Evolutionary conservation across 2,329 filamentous ascomycete species (phyloP).

Genomic region (Chaetomium globosum): DNA sequence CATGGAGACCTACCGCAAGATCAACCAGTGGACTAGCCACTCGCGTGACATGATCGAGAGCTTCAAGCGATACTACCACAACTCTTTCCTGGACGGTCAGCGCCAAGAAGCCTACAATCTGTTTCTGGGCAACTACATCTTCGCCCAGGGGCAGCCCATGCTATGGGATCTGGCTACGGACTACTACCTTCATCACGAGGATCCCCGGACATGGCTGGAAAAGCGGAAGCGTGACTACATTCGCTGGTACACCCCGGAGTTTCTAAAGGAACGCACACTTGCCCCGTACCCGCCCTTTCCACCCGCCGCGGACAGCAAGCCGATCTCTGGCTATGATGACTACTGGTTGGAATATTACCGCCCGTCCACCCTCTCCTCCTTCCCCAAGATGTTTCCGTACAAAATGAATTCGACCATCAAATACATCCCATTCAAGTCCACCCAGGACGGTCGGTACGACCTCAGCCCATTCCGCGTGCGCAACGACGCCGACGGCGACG

Average conservation of each 20-base stretch:
- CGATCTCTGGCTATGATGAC: slow-evolving; percentile 73
- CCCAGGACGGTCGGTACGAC: slow-evolving; percentile 74
- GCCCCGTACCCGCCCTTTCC: slow-evolving; percentile 51
- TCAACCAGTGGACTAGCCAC: slow-evolving; percentile 98
- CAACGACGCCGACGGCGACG: slow-evolving; percentile 62
- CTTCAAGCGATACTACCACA: slow-evolving; percentile 99
- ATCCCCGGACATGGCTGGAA: slow-evolving; percentile 73
- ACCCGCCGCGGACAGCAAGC: slow-evolving; percentile 44
- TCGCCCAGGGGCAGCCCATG: slow-evolving; percentile 84
- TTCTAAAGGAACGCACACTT: slow-evolving; percentile 66
- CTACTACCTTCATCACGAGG: slow-evolving; percentile 90
- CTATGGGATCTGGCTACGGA: slow-evolving; percentile 94
- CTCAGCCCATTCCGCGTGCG: slow-evolving; percentile 86
- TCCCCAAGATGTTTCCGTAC: slow-evolving; percentile 89
- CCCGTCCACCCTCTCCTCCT: slow-evolving; percentile 81
- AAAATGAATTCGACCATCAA: slow-evolving; percentile 88
- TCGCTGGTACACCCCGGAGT: slow-evolving; percentile 78
- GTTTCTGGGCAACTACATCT: slow-evolving; percentile 95
- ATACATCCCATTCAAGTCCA: slow-evolving; percentile 75
- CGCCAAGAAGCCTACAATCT: slow-evolving; percentile 97
- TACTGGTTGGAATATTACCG: slow-evolving; percentile 98
- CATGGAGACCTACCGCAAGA: slow-evolving; percentile 98
- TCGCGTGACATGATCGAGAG: slow-evolving; percentile 98
- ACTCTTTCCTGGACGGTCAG: slow-evolving; percentile 93
- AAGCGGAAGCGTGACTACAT: slow-evolving; percentile 73